A percentile compares a stretch with the other conserved stretches of the same genome.
These are phyloP conservation scores for Backusella sp. DNA, from an alignment of 192 early-diverging fungal species.

Conservation along the genomic window DNA sequence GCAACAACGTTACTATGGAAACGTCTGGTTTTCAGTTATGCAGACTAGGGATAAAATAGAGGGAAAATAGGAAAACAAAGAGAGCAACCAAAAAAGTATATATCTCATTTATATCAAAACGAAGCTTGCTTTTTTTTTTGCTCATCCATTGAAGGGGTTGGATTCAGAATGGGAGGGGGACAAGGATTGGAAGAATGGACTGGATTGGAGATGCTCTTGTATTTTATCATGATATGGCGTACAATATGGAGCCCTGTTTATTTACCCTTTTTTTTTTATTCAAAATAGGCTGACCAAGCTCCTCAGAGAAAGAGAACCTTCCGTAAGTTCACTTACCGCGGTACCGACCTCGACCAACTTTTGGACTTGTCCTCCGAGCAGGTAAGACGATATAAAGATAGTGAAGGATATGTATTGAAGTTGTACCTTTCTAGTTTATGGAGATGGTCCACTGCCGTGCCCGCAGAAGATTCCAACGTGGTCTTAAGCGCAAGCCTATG, in stretches of 20 bases:
- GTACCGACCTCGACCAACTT: conserved; percentile 95
- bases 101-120: background rate
- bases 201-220: background rate
- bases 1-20: background rate
- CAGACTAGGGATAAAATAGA: background rate
- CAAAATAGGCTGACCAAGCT: conserved; percentile 26
- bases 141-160: background rate
- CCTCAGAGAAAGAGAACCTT: conserved; percentile 89
- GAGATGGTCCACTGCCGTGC: conserved; percentile 92
- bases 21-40: background rate
- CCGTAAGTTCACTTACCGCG: conserved; percentile 98
- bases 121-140: background rate
- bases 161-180: background rate
- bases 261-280: background rate
- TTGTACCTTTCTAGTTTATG: conserved; percentile 62
- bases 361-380: conserved; percentile 90
- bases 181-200: background rate
- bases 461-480: conserved; percentile 98
- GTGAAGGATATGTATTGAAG: background rate
- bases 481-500: conserved; percentile 99
- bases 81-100: background rate
- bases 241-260: background rate
- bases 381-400: conserved; percentile 28
- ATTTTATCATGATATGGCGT: background rate
- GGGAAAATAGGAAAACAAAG: background rate